Percentiles rank a stretch among this genome's conserved stretches.
phyloP scores from a whole-genome alignment of 2,329 filamentous ascomycete species.

The Xylaria multiplex region DNA sequence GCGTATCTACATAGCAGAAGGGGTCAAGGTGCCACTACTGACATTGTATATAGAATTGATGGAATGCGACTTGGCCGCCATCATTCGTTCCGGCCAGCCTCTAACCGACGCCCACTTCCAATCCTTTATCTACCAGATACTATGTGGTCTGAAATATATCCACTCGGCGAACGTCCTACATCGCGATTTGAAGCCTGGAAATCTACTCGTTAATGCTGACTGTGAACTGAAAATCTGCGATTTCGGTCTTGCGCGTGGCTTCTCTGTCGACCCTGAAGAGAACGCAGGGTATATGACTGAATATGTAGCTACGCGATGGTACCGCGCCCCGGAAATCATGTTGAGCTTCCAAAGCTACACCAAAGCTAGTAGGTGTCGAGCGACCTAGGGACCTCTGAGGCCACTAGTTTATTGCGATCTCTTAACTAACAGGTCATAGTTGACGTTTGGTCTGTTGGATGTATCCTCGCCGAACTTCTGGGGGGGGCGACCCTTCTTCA shows the following conservation, averaged over 20 bases:
- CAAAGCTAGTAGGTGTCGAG: constrained; percentile 89
- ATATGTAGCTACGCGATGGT: constrained; percentile 98
- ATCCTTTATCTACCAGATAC: constrained; percentile 99
- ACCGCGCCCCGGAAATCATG: constrained; percentile 96
- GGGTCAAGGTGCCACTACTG: constrained; percentile 32
- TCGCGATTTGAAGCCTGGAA: constrained; percentile 95
- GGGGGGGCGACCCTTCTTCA: constrained; percentile 99
- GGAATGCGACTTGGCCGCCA: constrained; percentile 98
- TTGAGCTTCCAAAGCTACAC: constrained; percentile 99
- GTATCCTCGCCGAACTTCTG: constrained; percentile 94
- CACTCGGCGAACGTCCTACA: constrained; percentile 98
- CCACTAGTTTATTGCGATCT: background rate
- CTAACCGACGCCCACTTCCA: constrained; percentile 99
- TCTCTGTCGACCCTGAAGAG: constrained; percentile 96
- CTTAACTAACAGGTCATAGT: constrained; percentile 63
- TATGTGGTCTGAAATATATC: constrained; percentile 98
- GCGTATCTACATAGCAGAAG: constrained; percentile 45
- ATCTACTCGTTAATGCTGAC: constrained; percentile 96
- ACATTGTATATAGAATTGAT: constrained; percentile 78
- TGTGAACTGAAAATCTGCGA: constrained; percentile 99
- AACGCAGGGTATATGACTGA: constrained; percentile 99
- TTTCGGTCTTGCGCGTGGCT: constrained; percentile 94
- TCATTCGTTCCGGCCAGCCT: constrained; percentile 96
- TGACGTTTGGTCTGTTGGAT: constrained; percentile 99
- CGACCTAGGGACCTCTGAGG: background rate